Evolutionary conservation across 176 grass and related monocot genomes (phyloP).

Genomic region (Hyparrhenia diplandra): DNA sequence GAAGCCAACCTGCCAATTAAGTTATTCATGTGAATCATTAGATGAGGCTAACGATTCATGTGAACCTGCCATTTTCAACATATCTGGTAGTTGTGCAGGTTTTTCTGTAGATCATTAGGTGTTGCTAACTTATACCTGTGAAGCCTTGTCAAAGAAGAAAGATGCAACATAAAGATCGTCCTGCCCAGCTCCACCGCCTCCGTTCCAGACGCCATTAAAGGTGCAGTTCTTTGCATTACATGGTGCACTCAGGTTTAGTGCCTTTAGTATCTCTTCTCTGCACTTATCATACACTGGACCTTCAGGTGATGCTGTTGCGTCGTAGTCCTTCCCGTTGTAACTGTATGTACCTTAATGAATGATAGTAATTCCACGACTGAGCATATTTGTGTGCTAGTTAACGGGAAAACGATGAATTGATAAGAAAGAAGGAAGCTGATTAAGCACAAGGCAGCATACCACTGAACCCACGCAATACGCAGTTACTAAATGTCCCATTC

Average conservation of each 20-base stretch:
- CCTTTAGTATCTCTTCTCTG: background rate
- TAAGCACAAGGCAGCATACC: background rate
- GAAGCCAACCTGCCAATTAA: conserved; percentile 16
- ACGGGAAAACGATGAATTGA: background rate
- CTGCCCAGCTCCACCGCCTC: background rate
- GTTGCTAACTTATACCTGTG: background rate
- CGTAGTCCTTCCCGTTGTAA: background rate
- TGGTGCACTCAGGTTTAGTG: background rate
- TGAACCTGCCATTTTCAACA: background rate
- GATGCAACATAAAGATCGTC: background rate
- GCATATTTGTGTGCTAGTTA: background rate
- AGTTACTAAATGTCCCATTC: background rate
- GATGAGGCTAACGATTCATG: background rate
- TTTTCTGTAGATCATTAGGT: too few relatives aligned
- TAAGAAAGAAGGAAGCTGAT: background rate
- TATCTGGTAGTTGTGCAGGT: too few relatives aligned
- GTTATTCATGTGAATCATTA: background rate
- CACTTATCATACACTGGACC: background rate
- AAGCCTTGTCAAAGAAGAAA: background rate
- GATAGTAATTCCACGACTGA: background rate
- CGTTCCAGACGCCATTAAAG: background rate
- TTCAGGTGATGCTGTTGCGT: background rate
- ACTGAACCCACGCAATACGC: background rate
- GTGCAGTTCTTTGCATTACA: background rate
- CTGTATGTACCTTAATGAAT: background rate